phyloP scores from a whole-genome alignment of 2,329 filamentous ascomycete species.

The Alternaria ventricosa region DNA sequence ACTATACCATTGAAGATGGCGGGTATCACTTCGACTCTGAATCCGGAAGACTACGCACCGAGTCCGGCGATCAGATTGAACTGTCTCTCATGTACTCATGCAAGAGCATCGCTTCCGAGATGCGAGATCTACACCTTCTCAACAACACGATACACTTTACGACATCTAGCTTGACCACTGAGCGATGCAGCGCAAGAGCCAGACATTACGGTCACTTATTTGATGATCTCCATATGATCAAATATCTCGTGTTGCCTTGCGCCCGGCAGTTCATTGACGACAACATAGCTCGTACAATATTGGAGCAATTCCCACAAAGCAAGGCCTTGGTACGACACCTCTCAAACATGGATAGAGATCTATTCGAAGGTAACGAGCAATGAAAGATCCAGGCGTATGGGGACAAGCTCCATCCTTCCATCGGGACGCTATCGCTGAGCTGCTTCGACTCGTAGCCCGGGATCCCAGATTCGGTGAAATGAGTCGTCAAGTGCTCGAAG shows the following conservation, averaged over 20 bases:
- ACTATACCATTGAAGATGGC: not conserved
- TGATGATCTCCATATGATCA: no score
- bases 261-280: not conserved
- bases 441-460: no score
- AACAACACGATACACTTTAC: no score
- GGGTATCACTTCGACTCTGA: not conserved
- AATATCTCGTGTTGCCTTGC: no score
- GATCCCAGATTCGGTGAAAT: no score
- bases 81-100: not conserved
- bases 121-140: not conserved
- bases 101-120: not conserved
- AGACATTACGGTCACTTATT: no score
- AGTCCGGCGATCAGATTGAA: not conserved
- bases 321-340: not conserved
- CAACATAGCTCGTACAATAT: no score
- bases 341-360: not conserved
- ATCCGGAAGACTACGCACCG: not conserved
- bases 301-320: not conserved
- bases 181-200: no score
- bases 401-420: not conserved
- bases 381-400: not conserved
- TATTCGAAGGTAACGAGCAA: no score
- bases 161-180: no score
- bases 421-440: no score
- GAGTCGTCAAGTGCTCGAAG: no score